Conservation (phyloP, 2,329 filamentous ascomycete genomes). For the Aspergillus quadrilineatus region DNA sequence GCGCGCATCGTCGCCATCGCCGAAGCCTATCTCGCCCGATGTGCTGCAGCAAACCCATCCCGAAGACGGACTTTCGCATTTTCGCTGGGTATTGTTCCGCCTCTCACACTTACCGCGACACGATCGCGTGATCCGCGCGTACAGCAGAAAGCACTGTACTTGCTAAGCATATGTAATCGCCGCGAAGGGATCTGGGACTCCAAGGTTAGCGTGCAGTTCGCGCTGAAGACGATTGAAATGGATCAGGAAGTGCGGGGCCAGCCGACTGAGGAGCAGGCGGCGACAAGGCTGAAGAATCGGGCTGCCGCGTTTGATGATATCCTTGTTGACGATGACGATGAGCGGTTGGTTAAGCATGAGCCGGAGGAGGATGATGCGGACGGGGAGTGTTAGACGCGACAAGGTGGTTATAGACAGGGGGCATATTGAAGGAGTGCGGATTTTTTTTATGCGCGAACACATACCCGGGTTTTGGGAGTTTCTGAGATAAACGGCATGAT, state of each 20-base stretch:
- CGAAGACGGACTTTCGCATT: conserved; percentile 8
- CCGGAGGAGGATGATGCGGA: background rate
- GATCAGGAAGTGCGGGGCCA: background rate
- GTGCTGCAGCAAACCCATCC: background rate
- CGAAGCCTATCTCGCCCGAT: background rate
- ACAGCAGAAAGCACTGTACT: conserved; percentile 8
- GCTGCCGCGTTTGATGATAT: conserved; percentile 6
- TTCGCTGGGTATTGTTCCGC: conserved; percentile 12
- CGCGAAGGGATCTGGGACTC: conserved; percentile 19
- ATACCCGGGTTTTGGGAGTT: too few relatives aligned
- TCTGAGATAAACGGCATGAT: too few relatives aligned
- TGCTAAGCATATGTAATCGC: conserved; percentile 10
- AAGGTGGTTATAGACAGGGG: too few relatives aligned
- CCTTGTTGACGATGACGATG: conserved; percentile 4
- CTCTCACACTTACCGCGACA: conserved; percentile 10
- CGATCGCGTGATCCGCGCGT: conserved; percentile 7
- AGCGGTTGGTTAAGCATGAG: background rate
- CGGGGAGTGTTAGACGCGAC: background rate
- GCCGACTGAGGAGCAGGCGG: background rate
- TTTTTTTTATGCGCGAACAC: too few relatives aligned
- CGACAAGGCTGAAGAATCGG: conserved; percentile 4
- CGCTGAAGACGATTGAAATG: background rate
- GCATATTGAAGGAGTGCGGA: background rate
- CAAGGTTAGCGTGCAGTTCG: conserved; percentile 1
- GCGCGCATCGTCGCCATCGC: background rate